Conservation (phyloP, 192 early-diverging fungal species). For the Podila clonocystis region DNA sequence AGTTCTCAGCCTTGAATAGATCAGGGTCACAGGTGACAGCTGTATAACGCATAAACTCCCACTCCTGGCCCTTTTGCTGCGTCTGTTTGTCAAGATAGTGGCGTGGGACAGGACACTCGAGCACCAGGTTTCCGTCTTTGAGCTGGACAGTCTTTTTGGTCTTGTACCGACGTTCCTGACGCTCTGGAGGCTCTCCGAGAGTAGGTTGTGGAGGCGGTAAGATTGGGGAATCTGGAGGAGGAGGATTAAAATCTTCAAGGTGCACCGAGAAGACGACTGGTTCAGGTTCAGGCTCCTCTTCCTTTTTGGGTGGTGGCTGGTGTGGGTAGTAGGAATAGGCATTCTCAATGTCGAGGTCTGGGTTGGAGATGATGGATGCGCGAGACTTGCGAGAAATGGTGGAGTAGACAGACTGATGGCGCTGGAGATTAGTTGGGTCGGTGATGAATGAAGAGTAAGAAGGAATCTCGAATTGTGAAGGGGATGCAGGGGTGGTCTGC, state of each 20-base stretch:
- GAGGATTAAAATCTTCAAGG: constrained; percentile 29
- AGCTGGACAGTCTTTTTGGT: constrained; percentile 66
- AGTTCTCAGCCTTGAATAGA: constrained; percentile 66
- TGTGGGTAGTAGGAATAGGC: constrained; percentile 45
- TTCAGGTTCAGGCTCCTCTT: constrained; percentile 19
- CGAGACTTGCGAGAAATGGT: constrained; percentile 28
- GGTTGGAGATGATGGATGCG: constrained; percentile 40
- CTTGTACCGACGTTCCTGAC: constrained; percentile 62
- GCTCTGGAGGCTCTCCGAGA: constrained; percentile 52
- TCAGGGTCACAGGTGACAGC: constrained; percentile 75
- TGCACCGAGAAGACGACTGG: constrained; percentile 25
- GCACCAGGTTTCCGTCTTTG: constrained; percentile 73
- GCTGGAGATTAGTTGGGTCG: constrained; percentile 22
- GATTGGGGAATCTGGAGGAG: constrained; percentile 43
- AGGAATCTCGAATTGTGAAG: constrained; percentile 24
- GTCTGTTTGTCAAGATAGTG: constrained; percentile 57
- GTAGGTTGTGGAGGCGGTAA: constrained; percentile 46
- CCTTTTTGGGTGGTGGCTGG: constrained; percentile 7
- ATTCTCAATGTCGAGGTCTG: constrained; percentile 37
- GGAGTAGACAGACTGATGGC: constrained; percentile 42
- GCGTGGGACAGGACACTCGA: constrained; percentile 76
- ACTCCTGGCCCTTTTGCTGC: constrained; percentile 66
- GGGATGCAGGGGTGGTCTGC: not conserved
- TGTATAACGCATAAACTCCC: constrained; percentile 80
- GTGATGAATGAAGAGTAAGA: constrained; percentile 39